phyloP scores from a whole-genome alignment of 2,329 filamentous ascomycete genomes.

The Aspergillus chevalieri region DNA sequence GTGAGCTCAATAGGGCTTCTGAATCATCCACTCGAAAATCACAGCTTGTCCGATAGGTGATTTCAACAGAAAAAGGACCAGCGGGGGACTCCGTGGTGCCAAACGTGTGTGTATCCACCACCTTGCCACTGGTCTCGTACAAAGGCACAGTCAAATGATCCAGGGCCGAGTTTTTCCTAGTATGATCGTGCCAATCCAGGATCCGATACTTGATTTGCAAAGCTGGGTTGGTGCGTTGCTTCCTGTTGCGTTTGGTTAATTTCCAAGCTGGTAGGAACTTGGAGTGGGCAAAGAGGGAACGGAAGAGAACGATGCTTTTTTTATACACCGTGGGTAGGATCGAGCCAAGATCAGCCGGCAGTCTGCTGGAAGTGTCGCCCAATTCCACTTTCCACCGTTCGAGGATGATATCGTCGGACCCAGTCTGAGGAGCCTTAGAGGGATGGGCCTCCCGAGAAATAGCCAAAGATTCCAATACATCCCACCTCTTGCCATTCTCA shows the following conservation, averaged over 20 bases:
- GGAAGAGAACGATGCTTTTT: constrained; percentile 90
- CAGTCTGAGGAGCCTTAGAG: constrained; percentile 42
- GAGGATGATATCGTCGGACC: constrained; percentile 66
- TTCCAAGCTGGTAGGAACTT: constrained; percentile 82
- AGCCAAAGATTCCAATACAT: constrained; percentile 77
- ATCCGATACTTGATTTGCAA: constrained; percentile 78
- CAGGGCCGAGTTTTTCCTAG: constrained; percentile 45
- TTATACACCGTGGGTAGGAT: constrained; percentile 88
- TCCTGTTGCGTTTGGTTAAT: constrained; percentile 68
- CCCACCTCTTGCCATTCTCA: constrained; percentile 85
- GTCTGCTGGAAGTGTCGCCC: constrained; percentile 53
- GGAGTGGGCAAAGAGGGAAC: constrained; percentile 76
- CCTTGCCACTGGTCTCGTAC: constrained; percentile 56
- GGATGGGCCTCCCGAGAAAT: constrained; percentile 46
- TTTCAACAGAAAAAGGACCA: constrained; percentile 72
- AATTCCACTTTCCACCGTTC: constrained; percentile 89
- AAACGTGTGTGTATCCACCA: constrained; percentile 72
- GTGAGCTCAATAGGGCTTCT: constrained; percentile 82
- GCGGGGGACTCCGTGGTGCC: constrained; percentile 80
- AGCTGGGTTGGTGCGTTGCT: constrained; percentile 56
- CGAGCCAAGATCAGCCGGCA: constrained; percentile 50
- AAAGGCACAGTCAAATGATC: constrained; percentile 69
- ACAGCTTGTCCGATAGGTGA: constrained; percentile 81
- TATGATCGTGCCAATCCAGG: constrained; percentile 49
- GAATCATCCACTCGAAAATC: constrained; percentile 88